Percentiles rank a stretch among this genome's conserved stretches.
These are phyloP conservation scores for Lanzia echinophila DNA, from an alignment of 2,329 filamentous ascomycete genomes.

Conservation along the genomic window DNA sequence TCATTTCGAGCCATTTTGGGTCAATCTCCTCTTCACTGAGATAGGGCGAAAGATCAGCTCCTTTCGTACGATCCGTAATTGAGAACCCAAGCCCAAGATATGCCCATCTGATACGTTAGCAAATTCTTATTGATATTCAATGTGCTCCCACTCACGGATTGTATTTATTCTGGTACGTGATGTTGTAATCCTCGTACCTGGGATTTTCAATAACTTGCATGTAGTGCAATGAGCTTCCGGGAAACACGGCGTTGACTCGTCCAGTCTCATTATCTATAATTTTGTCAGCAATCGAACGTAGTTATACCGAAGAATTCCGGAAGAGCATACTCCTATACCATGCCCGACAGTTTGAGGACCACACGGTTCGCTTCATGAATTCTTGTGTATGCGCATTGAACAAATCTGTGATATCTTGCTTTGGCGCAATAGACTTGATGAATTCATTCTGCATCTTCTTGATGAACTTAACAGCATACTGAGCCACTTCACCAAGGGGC, in stretches of 20 bases:
- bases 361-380: conserved; percentile 48
- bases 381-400: conserved; percentile 43
- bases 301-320: too few species aligned
- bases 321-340: conserved; percentile 23
- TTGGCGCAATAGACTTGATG: conserved; percentile 42
- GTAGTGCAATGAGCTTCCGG: conserved; percentile 45
- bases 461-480: conserved; percentile 24
- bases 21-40: conserved; percentile 1
- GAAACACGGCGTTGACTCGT: conserved; percentile 42
- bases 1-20: background rate
- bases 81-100: conserved; percentile 6
- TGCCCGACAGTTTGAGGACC: conserved; percentile 35
- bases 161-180: conserved; percentile 31
- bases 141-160: background rate
- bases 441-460: conserved; percentile 38
- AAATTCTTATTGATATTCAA: background rate
- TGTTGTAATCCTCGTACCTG: conserved; percentile 40
- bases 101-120: conserved; percentile 4
- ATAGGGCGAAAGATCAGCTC: conserved; percentile 3
- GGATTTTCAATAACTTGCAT: conserved; percentile 35
- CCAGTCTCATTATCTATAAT: conserved; percentile 37
- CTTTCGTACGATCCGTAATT: background rate
- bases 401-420: conserved; percentile 41
- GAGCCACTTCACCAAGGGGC: conserved; percentile 12
- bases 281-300: background rate